Evolutionary conservation across 768 basidiomycete genomes (phyloP), one percentile per base, ranked within the genome.

Genomic region (Rhizopogon vinicolor): DNA sequence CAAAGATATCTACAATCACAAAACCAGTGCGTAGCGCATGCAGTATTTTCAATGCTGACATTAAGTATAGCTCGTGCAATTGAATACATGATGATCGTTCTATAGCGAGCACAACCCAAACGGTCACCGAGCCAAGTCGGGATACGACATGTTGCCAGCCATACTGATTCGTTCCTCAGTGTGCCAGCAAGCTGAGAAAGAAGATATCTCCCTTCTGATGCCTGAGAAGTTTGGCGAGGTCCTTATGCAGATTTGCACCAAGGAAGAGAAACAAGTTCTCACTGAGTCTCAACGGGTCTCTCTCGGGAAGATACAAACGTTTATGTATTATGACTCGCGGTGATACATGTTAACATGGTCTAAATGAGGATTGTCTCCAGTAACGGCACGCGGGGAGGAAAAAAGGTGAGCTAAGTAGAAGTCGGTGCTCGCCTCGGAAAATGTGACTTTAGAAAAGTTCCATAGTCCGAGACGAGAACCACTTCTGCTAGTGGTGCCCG

Each of bases 31-130:
- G 77, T 68, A 25, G 14, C 3, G 16, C 35, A 25, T 25, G 22
- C 22, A 37, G 13, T 37, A 13, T 14, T 9, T 7, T 37, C 25
- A 25, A 37, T 16, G 19, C 28, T 40, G 18, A 54, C 7, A 7
- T 35, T 22, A 22, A 18, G 16, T 25, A 41, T 35, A 88, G 89
- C 88, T 3, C 87, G 80, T 60, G 83, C 88, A 0, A 86, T 92
- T 50, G 91, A 91, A 66, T 81, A 86, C 62, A 93, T 93, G 91
- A 74, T 93, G n/a, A 76, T 90, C 13, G 64, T 93, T 92, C 63
- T 92, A 91, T 62, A 82, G 84, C 0, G 91, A 91, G 66, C 71
- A 75, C 13, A 74, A 78, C 16, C 81, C 81, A 0, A 68, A 84
- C 54, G 61, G 89, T 91, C n/a, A n/a, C n/a, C n/a, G 62, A 55